phyloP scores from a whole-genome alignment of 257 asterid species.

The Solanum verrucosum region DNA sequence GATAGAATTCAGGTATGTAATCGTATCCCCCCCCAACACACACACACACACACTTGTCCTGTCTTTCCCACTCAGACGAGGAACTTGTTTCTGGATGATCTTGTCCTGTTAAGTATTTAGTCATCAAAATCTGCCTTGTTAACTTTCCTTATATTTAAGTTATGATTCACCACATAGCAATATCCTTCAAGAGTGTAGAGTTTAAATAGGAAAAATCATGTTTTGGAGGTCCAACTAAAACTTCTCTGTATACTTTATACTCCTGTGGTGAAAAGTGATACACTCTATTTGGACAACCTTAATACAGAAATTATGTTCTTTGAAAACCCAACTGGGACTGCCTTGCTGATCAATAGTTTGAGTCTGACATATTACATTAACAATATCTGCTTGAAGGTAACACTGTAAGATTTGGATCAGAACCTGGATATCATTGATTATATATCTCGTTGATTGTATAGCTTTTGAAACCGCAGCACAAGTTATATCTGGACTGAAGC shows the following conservation, averaged over 20 bases:
- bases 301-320: neutral
- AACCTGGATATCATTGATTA: neutral
- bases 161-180: neutral
- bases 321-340: neutral
- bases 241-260: neutral
- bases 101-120: neutral
- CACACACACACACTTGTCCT: neutral
- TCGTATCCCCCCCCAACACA: neutral
- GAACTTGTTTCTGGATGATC: neutral
- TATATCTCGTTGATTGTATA: neutral
- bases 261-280: neutral
- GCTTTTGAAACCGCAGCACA: neutral
- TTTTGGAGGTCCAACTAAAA: neutral
- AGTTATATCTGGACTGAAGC: neutral
- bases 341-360: neutral
- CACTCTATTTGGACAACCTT: neutral
- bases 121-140: neutral
- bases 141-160: neutral
- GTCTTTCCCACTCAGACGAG: neutral
- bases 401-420: neutral
- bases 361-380: neutral
- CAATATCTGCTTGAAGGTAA: neutral
- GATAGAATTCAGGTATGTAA: slow-evolving; percentile 47
- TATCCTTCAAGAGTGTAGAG: neutral
- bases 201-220: neutral